Conservation (phyloP, 371 early-diverging fungal genomes). For the Smittium culicis region DNA sequence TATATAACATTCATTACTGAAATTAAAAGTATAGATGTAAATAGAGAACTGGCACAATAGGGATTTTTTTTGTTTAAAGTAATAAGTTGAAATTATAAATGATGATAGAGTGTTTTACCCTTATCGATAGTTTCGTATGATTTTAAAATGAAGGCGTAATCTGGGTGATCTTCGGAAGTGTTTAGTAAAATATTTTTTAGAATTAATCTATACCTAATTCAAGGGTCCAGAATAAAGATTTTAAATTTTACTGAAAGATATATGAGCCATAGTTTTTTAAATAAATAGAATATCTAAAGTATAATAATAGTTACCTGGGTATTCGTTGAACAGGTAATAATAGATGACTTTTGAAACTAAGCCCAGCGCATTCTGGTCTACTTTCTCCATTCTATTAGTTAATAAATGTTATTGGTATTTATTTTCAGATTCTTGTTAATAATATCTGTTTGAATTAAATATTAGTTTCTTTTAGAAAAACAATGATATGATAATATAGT, state of each 20-base stretch:
- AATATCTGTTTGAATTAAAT: too few relatives aligned
- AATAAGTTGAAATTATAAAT: slow-evolving; percentile 6
- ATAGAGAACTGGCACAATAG: slow-evolving; percentile 9
- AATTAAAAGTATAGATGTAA: too few relatives aligned
- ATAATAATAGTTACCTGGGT: slow-evolving; percentile 26
- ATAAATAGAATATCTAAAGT: too few relatives aligned
- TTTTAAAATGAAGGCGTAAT: slow-evolving; percentile 35
- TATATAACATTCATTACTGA: too few relatives aligned
- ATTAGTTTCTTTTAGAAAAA: too few relatives aligned
- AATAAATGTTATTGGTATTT: not conserved
- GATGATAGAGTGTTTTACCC: slow-evolving; percentile 27
- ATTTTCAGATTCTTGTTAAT: slow-evolving; percentile 14
- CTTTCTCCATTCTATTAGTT: slow-evolving; percentile 1
- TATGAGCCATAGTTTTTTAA: too few relatives aligned
- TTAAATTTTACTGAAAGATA: not conserved
- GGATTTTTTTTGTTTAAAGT: slow-evolving; percentile 16
- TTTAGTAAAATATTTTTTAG: slow-evolving; percentile 48
- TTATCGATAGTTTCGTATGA: slow-evolving; percentile 43
- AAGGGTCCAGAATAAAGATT: not conserved
- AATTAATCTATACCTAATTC: slow-evolving; percentile 52
- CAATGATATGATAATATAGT: too few relatives aligned
- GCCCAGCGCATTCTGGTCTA: slow-evolving; percentile 36
- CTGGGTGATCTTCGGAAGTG: slow-evolving; percentile 47
- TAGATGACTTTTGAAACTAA: slow-evolving; percentile 58
- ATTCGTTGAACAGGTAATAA: slow-evolving; percentile 74